Conservation (phyloP, 495 filamentous ascomycete species). For the Aspergillus olivimuriae region DNA sequence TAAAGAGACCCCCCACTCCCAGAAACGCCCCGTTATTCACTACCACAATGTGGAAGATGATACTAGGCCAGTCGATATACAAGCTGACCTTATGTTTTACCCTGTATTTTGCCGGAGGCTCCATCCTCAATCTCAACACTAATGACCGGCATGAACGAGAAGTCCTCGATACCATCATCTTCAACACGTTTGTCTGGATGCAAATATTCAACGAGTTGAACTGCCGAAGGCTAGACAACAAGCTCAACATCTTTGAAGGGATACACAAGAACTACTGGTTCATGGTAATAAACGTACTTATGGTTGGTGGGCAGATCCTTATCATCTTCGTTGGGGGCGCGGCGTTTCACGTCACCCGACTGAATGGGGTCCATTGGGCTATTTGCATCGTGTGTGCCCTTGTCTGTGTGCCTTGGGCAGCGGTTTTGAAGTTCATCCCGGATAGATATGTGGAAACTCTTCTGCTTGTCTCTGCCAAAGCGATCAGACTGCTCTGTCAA, state of each 20-base stretch:
- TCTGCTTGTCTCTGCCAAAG: constrained; percentile 39
- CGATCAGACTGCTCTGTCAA: neutral
- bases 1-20: constrained; percentile 72
- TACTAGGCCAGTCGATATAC: constrained; percentile 80
- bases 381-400: constrained; percentile 59
- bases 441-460: constrained; percentile 45
- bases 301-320: constrained; percentile 72
- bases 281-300: constrained; percentile 67
- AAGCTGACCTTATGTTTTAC: constrained; percentile 72
- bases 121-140: constrained; percentile 51
- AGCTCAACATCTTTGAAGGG: constrained; percentile 85
- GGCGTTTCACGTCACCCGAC: constrained; percentile 65
- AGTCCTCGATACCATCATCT: constrained; percentile 67
- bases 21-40: constrained; percentile 72
- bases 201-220: constrained; percentile 96
- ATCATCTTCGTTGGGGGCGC: constrained; percentile 71
- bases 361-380: constrained; percentile 67
- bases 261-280: constrained; percentile 74
- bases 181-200: constrained; percentile 97
- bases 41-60: constrained; percentile 94
- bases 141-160: constrained; percentile 28
- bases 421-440: constrained; percentile 30
- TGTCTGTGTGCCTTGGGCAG: constrained; percentile 31
- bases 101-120: constrained; percentile 63
- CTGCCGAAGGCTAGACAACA: constrained; percentile 85